Base-by-base conservation (phyloP, 2,329 filamentous ascomycete species). In the Lasiodiplodia theobromae region DNA sequence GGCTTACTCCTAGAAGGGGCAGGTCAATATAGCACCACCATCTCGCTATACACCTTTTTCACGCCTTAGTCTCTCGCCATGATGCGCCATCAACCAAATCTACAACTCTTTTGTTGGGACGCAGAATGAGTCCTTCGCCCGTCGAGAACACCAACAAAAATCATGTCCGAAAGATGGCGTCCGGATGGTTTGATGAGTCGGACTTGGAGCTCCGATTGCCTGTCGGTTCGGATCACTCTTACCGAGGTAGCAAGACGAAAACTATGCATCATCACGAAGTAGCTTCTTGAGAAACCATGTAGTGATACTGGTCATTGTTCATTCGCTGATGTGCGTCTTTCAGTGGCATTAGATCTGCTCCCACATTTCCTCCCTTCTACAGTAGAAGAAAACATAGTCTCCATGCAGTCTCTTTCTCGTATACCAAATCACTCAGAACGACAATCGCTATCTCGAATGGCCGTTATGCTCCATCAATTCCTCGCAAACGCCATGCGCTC, bases 11-110 rank as follows among this genome's bases (percentile, higher is more conserved):
- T 23, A 7, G 23, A 51, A 63, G 16, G 10, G 58, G 58, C 47
- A 23, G 58, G 58, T 63, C 40, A 21, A 63, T 51, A 63, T 63
- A 49, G 18, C 58, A 44, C 38, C 16, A 54, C 49, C 37, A 40
- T 63, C 23, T 63, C 28, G 16, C 58, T 44, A 14, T 56, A 16
- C 11, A 66, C 63, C 23, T 7, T 54, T 23, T 52, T 4, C 25
- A 4, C 12, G 21, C 23, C 7, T 14, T 49, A 23, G 37, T 40
- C 49, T 56, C 49, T 25, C 52, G n/a, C 21, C 10, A 63, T 21
- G 5, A 63, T 47, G 25, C 23, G 14, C 37, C 12, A 58, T 34
- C 18, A 47, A 47, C 7, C 18, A 28, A 28, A 28, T 28, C 8
- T 34, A 34, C 31, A 7, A 34, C 31, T 47, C 44, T 21, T 21